A percentile compares a stretch with the other conserved stretches of the same genome.
These are phyloP conservation scores for Xylaria castorea DNA, from an alignment of 495 filamentous ascomycete species.

Conservation along the genomic window DNA sequence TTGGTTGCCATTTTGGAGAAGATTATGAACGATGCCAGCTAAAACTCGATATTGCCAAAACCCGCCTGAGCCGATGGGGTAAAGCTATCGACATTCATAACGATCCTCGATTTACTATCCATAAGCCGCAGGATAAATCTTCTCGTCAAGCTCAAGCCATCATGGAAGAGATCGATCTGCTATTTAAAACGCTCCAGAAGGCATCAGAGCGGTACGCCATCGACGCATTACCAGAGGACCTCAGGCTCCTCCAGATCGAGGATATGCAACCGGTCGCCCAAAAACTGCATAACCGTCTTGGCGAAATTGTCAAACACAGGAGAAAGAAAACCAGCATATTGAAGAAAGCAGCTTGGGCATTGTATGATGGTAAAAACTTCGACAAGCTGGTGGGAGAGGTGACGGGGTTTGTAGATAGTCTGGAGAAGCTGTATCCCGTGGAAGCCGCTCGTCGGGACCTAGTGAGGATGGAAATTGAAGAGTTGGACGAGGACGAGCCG, in stretches of 20 bases:
- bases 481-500: conserved; percentile 24
- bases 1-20: not conserved
- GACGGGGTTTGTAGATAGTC: conserved; percentile 31
- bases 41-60: conserved; percentile 40
- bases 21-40: not conserved
- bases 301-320: conserved; percentile 29
- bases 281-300: conserved; percentile 30
- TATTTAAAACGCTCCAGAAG: conserved; percentile 25
- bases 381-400: conserved; percentile 34
- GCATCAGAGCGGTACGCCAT: conserved; percentile 27
- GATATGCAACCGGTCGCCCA: conserved; percentile 31
- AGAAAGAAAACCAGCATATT: conserved; percentile 34
- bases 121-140: conserved; percentile 20
- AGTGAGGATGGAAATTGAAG: conserved; percentile 29
- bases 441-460: not conserved
- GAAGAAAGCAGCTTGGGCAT: conserved; percentile 38
- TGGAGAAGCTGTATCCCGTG: conserved; percentile 36
- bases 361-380: conserved; percentile 37
- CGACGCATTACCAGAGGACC: conserved; percentile 11
- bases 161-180: conserved; percentile 26
- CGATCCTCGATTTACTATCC: conserved; percentile 24
- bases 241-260: conserved; percentile 27
- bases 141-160: conserved; percentile 10
- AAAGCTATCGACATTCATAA: conserved; percentile 36
- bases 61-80: conserved; percentile 43